Evolutionary conservation across 108 stramenopile genomes (phyloP).

Genomic region (Mediolabrus comicus): DNA sequence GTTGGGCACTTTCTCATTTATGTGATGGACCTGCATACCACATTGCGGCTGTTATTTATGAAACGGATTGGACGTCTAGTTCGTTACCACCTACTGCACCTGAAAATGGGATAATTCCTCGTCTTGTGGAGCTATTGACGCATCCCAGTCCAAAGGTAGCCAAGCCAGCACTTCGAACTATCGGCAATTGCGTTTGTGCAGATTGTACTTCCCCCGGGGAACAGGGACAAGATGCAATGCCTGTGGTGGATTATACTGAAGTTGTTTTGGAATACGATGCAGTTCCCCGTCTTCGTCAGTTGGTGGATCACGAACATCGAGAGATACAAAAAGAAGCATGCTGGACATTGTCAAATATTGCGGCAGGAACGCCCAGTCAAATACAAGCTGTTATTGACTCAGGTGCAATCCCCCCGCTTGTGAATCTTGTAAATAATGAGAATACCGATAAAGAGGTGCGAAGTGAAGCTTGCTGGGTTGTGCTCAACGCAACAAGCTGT

Average conservation of each 20-base stretch:
- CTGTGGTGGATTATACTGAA: slow-evolving; percentile 90
- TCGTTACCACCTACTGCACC: slow-evolving; percentile 4
- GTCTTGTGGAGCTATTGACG: slow-evolving; percentile 87
- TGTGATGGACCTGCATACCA: slow-evolving; percentile 94
- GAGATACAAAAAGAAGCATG: slow-evolving; percentile 98
- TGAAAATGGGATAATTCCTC: slow-evolving; percentile 78
- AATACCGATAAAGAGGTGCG: slow-evolving; percentile 89
- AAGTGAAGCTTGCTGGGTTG: slow-evolving; percentile 98
- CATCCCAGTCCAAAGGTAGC: slow-evolving; percentile 90
- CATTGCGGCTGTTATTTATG: slow-evolving; percentile 89
- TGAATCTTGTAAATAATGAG: slow-evolving; percentile 78
- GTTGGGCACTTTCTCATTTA: slow-evolving; percentile 93
- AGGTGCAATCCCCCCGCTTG: slow-evolving; percentile 88
- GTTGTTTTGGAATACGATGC: slow-evolving; percentile 91
- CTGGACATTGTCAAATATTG: slow-evolving; percentile 97
- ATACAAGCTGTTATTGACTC: slow-evolving; percentile 96
- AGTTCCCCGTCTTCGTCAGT: slow-evolving; percentile 80
- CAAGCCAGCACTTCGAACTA: slow-evolving; percentile 93
- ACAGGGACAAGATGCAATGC: slow-evolving; percentile 27
- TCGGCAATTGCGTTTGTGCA: slow-evolving; percentile 97
- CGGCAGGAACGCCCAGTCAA: slow-evolving; percentile 94
- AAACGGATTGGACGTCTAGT: slow-evolving; percentile 15
- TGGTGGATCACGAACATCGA: slow-evolving; percentile 88
- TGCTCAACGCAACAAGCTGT: slow-evolving; percentile 96
- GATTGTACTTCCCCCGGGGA: slow-evolving; percentile 67